phyloP scores from a whole-genome alignment of 2,329 filamentous ascomycete species.

The Cercospora nicotianae region DNA sequence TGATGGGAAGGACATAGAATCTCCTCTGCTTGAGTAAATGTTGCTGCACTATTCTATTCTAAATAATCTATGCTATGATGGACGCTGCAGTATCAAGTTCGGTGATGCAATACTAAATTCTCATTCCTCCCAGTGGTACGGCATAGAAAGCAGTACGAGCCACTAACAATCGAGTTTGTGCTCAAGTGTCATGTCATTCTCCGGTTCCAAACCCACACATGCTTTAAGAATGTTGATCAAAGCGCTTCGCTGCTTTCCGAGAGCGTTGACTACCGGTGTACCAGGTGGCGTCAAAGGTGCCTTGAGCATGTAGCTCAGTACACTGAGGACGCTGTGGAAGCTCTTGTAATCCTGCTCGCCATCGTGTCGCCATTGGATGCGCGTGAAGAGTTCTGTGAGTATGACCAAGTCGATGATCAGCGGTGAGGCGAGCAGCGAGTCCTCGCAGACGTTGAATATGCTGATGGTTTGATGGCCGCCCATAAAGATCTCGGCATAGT shows the following conservation, averaged over 20 bases:
- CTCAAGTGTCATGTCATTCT: slow-evolving; percentile 98
- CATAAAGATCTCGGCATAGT: slow-evolving; percentile 99
- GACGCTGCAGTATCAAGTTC: not conserved
- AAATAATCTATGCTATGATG: not conserved
- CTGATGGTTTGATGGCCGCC: slow-evolving; percentile 98
- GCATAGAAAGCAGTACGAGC: not conserved
- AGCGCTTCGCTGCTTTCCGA: slow-evolving; percentile 92
- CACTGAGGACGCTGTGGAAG: slow-evolving; percentile 95
- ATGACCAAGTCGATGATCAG: slow-evolving; percentile 96
- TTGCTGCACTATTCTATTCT: not conserved
- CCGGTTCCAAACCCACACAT: slow-evolving; percentile 92
- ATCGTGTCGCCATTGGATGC: slow-evolving; percentile 79
- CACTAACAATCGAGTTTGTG: slow-evolving; percentile 68
- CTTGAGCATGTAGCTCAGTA: slow-evolving; percentile 98
- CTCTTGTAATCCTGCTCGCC: slow-evolving; percentile 72
- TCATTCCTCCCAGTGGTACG: not conserved
- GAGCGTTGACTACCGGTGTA: slow-evolving; percentile 90
- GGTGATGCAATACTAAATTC: not conserved
- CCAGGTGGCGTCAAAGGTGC: slow-evolving; percentile 91
- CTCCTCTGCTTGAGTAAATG: not conserved
- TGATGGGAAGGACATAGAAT: not conserved
- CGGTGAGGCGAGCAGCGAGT: slow-evolving; percentile 91
- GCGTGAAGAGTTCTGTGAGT: slow-evolving; percentile 96
- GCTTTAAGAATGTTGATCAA: slow-evolving; percentile 98
- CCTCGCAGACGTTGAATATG: slow-evolving; percentile 98